Evolutionary conservation across 805 yeast species (phyloP).

Genomic region (Yueomyces sinensis): DNA sequence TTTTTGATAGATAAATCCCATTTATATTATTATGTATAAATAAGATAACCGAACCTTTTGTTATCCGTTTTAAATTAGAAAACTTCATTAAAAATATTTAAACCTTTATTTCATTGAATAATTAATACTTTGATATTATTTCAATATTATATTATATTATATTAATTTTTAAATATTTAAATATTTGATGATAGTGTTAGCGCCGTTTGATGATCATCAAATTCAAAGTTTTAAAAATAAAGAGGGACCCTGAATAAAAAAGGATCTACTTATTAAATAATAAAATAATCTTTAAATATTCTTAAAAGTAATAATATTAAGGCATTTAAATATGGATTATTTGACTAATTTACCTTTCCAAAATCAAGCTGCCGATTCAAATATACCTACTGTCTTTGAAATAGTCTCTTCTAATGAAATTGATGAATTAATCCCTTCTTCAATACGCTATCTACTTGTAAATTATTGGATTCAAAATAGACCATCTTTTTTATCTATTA

Average conservation of each 20-base stretch:
- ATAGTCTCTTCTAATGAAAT: slow-evolving; percentile 71
- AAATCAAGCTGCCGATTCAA: slow-evolving; percentile 2
- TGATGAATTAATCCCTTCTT: slow-evolving; percentile 65
- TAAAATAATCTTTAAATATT: no score
- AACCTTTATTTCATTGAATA: neutral
- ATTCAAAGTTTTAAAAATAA: no score
- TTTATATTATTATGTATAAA: no score
- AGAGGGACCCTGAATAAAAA: no score
- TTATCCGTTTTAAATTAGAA: neutral
- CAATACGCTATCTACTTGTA: slow-evolving; percentile 64
- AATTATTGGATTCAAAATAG: slow-evolving; percentile 61
- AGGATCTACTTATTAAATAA: no score
- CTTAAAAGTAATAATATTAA: no score
- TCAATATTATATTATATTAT: no score
- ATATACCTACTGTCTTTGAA: slow-evolving; percentile 74
- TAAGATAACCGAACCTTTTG: neutral
- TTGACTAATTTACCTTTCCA: slow-evolving; percentile 19
- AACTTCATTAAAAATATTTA: neutral
- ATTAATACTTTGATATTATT: no score
- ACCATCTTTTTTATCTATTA: slow-evolving; percentile 51
- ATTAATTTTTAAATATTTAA: no score
- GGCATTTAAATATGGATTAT: slow-evolving; percentile 24
- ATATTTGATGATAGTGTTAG: no score
- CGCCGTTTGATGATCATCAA: no score
- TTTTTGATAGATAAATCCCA: no score